These are phyloP conservation scores for Nephelium lappaceum DNA, from an alignment of 345 rosid species.

Conservation along the genomic window DNA sequence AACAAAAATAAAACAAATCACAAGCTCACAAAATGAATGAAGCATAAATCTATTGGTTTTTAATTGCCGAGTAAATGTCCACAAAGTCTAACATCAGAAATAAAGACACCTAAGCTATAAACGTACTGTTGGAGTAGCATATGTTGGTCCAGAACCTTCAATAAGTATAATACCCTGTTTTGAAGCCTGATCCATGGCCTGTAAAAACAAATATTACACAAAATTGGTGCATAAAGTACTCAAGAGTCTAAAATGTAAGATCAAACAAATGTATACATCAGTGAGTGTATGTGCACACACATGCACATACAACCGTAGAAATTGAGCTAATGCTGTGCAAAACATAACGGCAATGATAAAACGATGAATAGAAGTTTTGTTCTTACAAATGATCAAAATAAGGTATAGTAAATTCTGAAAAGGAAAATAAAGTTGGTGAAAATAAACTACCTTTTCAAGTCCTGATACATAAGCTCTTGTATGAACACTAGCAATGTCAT, in stretches of 20 bases:
- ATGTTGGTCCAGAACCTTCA: slow-evolving; percentile 92
- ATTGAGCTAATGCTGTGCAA: background rate
- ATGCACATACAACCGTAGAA: background rate
- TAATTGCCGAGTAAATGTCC: background rate
- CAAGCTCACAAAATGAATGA: background rate
- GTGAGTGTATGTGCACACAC: background rate
- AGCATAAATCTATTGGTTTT: background rate
- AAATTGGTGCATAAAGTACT: background rate
- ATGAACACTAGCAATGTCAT: slow-evolving; percentile 78
- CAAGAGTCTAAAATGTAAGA: background rate
- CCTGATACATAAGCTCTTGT: slow-evolving; percentile 76
- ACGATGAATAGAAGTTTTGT: background rate
- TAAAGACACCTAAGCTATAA: slow-evolving; percentile 5
- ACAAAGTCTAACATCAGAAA: slow-evolving; percentile 23
- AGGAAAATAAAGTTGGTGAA: background rate
- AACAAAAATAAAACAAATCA: background rate
- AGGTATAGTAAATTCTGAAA: background rate
- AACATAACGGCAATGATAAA: background rate
- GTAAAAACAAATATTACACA: slow-evolving; percentile 13
- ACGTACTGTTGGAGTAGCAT: slow-evolving; percentile 85
- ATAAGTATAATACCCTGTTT: slow-evolving; percentile 70
- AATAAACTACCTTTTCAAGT: slow-evolving; percentile 71
- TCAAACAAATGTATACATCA: background rate
- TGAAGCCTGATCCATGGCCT: slow-evolving; percentile 89
- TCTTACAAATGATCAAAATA: background rate